phyloP scores from a whole-genome alignment of 768 basidiomycete species.

The Rhodotorula sphaerocarpa region DNA sequence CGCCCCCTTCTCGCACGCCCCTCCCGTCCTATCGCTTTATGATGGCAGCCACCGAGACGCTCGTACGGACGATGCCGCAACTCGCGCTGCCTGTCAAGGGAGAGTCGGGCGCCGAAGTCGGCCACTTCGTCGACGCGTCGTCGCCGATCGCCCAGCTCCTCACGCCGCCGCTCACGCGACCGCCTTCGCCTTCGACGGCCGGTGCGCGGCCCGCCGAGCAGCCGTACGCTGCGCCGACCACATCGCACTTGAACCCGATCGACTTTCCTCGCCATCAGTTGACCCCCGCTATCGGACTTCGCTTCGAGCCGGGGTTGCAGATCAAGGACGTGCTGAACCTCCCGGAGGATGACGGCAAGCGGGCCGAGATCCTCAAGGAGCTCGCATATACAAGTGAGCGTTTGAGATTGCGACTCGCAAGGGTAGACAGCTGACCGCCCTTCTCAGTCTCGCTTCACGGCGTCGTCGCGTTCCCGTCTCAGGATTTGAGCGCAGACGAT shows the following conservation, averaged over 20 bases:
- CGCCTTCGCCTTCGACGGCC: neutral
- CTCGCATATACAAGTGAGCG: slow-evolving; percentile 27
- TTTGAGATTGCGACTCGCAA: too few species aligned
- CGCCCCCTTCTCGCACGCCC: neutral
- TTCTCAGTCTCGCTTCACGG: slow-evolving; percentile 41
- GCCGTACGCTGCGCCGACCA: slow-evolving; percentile 9
- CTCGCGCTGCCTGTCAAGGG: too few species aligned
- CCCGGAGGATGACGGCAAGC: slow-evolving; percentile 10
- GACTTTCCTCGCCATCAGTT: neutral
- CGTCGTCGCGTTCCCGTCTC: slow-evolving; percentile 43
- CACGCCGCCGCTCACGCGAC: slow-evolving; percentile 1
- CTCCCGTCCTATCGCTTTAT: too few species aligned
- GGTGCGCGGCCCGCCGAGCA: neutral
- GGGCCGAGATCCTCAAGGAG: slow-evolving; percentile 21
- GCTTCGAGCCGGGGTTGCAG: slow-evolving; percentile 16
- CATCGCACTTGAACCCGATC: slow-evolving; percentile 1
- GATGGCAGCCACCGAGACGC: too few species aligned
- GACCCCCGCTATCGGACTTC: slow-evolving; percentile 22
- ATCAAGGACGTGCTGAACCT: slow-evolving; percentile 14
- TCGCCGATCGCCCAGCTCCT: neutral
- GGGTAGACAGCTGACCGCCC: neutral
- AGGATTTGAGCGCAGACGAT: slow-evolving; percentile 39
- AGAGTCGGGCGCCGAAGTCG: too few species aligned
- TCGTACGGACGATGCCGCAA: too few species aligned
- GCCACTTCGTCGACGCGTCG: too few species aligned